These are phyloP conservation scores for Plasmopara muralis DNA, from an alignment of 352 stramenopile genomes.

Conservation along the genomic window DNA sequence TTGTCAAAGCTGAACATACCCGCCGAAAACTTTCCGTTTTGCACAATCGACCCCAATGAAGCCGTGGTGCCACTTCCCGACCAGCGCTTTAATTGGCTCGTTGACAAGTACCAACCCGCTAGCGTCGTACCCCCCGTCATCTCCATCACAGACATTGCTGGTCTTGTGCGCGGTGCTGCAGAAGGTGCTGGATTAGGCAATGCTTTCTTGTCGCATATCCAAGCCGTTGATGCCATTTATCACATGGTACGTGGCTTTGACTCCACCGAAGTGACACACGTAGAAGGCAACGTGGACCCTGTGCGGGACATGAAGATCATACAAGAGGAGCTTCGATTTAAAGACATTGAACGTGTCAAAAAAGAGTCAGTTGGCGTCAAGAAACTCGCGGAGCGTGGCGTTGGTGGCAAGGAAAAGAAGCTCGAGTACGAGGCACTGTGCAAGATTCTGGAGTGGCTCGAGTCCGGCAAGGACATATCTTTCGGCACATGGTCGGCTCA, in stretches of 20 bases:
- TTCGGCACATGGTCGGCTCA: slow-evolving; percentile 86
- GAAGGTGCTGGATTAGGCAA: slow-evolving; percentile 99
- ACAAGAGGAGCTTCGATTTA: slow-evolving; percentile 96
- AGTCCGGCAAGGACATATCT: slow-evolving; percentile 85
- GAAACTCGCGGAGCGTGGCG: slow-evolving; percentile 84
- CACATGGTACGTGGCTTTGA: slow-evolving; percentile 98
- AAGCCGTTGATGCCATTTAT: slow-evolving; percentile 97
- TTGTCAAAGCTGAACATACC: slow-evolving; percentile 92
- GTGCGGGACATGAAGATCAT: slow-evolving; percentile 99
- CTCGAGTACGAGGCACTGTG: slow-evolving; percentile 85
- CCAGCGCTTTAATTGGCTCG: slow-evolving; percentile 98
- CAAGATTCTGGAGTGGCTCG: slow-evolving; percentile 77
- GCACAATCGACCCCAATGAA: slow-evolving; percentile 99
- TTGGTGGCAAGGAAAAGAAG: slow-evolving; percentile 95
- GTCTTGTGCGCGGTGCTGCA: slow-evolving; percentile 95
- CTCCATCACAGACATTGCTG: slow-evolving; percentile 99
- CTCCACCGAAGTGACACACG: slow-evolving; percentile 97
- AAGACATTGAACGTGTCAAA: slow-evolving; percentile 91
- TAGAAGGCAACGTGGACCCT: slow-evolving; percentile 98
- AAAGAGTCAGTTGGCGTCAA: slow-evolving; percentile 72
- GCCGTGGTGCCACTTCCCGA: slow-evolving; percentile 95
- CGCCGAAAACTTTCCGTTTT: slow-evolving; percentile 94
- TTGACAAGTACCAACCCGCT: slow-evolving; percentile 91
- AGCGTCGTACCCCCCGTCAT: slow-evolving; percentile 95
- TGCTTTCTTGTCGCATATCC: slow-evolving; percentile 99